A percentile compares a stretch with the other conserved stretches of the same genome.
These are phyloP conservation scores for Lenwebbia sp. DNA, from an alignment of 345 rosid genomes.

Conservation along the genomic window DNA sequence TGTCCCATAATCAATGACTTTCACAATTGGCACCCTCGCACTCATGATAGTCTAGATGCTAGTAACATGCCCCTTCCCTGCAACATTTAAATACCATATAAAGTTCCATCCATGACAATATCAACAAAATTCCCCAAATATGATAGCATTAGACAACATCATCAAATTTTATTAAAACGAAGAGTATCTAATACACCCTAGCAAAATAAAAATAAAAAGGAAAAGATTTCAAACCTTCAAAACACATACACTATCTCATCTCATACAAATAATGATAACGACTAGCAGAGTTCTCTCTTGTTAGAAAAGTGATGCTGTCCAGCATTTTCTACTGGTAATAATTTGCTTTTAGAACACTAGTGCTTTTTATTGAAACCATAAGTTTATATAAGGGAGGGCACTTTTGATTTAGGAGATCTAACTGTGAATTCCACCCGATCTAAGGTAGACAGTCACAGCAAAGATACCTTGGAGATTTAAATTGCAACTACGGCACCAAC, in stretches of 20 bases:
- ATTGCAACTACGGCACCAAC: neutral
- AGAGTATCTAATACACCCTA: neutral
- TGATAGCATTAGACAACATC: neutral
- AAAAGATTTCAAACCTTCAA: neutral
- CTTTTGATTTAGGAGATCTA: neutral
- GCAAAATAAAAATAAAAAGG: neutral
- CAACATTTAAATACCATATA: neutral
- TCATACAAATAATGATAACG: neutral
- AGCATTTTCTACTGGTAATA: neutral
- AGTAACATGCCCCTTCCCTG: constrained; percentile 34
- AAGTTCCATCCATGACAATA: neutral
- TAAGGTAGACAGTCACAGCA: neutral
- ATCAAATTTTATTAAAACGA: neutral
- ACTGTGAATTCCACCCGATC: neutral
- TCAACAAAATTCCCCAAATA: neutral
- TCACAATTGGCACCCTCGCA: constrained; percentile 52
- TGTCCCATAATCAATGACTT: constrained; percentile 25
- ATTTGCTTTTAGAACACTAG: neutral
- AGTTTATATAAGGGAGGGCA: neutral
- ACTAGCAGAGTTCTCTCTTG: neutral
- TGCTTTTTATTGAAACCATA: neutral
- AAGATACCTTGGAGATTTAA: neutral
- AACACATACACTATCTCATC: neutral
- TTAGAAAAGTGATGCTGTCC: neutral
- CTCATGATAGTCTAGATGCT: constrained; percentile 13